phyloP scores from a whole-genome alignment of 257 asterid species.

The Haberlea rhodopensis region DNA sequence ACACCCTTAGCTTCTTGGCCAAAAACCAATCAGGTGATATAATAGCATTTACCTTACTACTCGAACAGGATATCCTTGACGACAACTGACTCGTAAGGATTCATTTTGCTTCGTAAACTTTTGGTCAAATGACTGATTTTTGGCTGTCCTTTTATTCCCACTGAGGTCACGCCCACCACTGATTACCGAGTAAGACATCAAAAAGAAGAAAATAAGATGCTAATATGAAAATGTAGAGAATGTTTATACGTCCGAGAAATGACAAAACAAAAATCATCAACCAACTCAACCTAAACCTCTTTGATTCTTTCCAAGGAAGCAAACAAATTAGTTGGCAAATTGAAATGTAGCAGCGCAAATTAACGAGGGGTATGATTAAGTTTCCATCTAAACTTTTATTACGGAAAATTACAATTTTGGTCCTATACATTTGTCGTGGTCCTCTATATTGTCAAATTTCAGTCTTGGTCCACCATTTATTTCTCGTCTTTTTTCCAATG shows the following conservation, averaged over 20 bases:
- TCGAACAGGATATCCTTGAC: conserved; percentile 84
- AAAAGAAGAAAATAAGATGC: not conserved
- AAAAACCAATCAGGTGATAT: not conserved
- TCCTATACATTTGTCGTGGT: no score
- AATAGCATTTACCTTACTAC: conserved; percentile 70
- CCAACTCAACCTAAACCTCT: conserved; percentile 1
- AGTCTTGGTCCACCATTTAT: no score
- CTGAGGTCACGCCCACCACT: conserved; percentile 94
- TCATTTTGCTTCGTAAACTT: conserved; percentile 56
- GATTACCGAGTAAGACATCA: conserved; percentile 19
- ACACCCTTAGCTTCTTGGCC: no score
- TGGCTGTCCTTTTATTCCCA: conserved; percentile 86
- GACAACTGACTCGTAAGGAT: conserved; percentile 84
- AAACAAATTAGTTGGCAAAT: not conserved
- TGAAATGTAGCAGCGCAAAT: not conserved
- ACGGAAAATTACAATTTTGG: no score
- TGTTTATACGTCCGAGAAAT: not conserved
- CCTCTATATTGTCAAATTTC: no score
- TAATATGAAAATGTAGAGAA: not conserved
- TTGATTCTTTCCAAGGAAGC: conserved; percentile 1
- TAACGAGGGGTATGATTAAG: not conserved
- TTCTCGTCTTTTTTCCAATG: no score
- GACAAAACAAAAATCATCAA: conserved; percentile 6
- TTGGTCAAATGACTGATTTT: conserved; percentile 79
- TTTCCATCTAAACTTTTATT: not conserved